phyloP scores from a whole-genome alignment of 495 filamentous ascomycete species.

The Penicillium tannophilum region DNA sequence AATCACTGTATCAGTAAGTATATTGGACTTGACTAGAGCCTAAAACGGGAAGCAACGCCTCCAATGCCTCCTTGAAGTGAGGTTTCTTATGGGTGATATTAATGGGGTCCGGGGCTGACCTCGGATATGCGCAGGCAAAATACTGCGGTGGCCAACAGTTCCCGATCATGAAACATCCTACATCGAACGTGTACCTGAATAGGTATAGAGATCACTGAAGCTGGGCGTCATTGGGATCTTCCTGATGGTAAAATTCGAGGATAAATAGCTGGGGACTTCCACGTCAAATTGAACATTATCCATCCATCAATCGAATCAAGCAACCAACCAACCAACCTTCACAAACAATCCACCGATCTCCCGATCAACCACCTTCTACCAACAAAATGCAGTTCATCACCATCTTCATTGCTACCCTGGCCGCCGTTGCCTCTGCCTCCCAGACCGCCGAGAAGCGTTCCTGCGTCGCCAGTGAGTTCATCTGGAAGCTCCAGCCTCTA shows the following conservation, averaged over 20 bases:
- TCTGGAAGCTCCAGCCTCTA: neutral
- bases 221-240: neutral
- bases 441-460: neutral
- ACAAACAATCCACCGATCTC: neutral
- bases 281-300: neutral
- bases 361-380: neutral
- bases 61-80: neutral
- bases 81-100: neutral
- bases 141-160: neutral
- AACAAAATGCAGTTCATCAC: neutral
- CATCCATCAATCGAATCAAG: neutral
- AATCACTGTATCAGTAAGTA: neutral
- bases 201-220: neutral
- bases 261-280: neutral
- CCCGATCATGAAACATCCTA: neutral
- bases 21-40: too few relatives aligned
- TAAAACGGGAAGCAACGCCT: neutral
- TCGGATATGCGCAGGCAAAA: neutral
- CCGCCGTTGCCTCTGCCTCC: neutral
- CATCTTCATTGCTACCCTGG: neutral
- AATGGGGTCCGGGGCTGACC: neutral
- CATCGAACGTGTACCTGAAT: neutral
- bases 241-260: neutral
- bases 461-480: neutral
- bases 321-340: neutral